Percentiles rank a stretch among this genome's conserved stretches.
Conservation (phyloP, 257 asterid species). For the Leonotis leonurus region DNA sequence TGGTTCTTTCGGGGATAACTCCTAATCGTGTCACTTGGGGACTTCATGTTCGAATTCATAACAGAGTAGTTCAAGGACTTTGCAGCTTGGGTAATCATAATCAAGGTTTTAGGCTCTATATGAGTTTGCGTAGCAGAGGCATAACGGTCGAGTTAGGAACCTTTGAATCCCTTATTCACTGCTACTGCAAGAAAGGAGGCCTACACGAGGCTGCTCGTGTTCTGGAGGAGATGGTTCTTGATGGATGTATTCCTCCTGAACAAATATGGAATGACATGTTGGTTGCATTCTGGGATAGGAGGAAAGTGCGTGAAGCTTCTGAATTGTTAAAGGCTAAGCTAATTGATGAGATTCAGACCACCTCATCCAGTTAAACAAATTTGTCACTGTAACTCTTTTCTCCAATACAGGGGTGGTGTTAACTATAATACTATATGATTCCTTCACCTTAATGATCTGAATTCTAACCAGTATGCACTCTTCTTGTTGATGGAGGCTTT, state of each 20-base stretch:
- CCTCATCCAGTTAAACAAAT: background rate
- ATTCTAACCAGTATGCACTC: background rate
- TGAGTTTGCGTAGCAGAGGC: slow-evolving; percentile 66
- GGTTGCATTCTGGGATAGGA: slow-evolving; percentile 59
- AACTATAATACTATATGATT: too few species aligned
- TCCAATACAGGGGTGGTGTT: background rate
- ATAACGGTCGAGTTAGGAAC: slow-evolving; percentile 63
- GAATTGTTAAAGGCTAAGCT: slow-evolving; percentile 37
- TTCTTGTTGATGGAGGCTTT: background rate
- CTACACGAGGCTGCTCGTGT: slow-evolving; percentile 57
- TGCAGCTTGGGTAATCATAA: slow-evolving; percentile 37
- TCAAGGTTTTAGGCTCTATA: slow-evolving; percentile 61
- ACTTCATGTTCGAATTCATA: slow-evolving; percentile 75
- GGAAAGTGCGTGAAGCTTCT: slow-evolving; percentile 60
- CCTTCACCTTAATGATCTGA: background rate
- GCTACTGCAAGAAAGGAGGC: slow-evolving; percentile 54
- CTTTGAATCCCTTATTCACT: slow-evolving; percentile 45
- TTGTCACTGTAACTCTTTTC: too few species aligned
- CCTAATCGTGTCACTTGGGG: slow-evolving; percentile 83
- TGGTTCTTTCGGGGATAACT: slow-evolving; percentile 68
- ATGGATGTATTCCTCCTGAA: slow-evolving; percentile 67
- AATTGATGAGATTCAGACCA: slow-evolving; percentile 24
- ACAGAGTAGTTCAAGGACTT: slow-evolving; percentile 58
- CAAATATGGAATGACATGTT: slow-evolving; percentile 53
- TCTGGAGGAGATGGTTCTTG: slow-evolving; percentile 70